Evolutionary conservation across 1,284 basidiomycete genomes (phyloP), one percentile per base, ranked within the genome.

Genomic region (Trametes pubescens): DNA sequence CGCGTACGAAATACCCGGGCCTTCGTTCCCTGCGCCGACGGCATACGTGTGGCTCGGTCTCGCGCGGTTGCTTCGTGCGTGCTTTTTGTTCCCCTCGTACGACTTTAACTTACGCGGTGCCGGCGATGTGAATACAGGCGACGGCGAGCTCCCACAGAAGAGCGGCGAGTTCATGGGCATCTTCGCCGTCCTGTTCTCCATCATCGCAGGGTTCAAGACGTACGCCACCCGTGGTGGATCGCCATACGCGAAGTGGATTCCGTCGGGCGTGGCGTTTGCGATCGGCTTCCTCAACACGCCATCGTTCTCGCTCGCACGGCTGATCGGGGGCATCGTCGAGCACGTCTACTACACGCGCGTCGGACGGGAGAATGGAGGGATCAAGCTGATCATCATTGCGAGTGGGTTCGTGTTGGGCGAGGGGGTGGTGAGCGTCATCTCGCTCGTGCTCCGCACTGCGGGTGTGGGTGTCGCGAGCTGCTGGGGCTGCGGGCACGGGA

Each of bases 401-500:
- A 95, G 92, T 72, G 96, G 96, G 1, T 98, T 99, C 73, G 97
- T 99, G 32, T 82, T 99, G 21, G 96, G 96, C 32, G 96, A 99
- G 82, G 92, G 96, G 1, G 90, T 98, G 44, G 83, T 94, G 26
- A 96, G 94, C 73, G 87, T 99, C 49, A 78, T 96, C 34, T 88
- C 91, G 9, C 82, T 99, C 55, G 75, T 91, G 10, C 77, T 97
- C 66, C 88, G 89, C 69, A 93, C 90, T 46, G 83, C 83, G 47
- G 94, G 94, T 0, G 80, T 93, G 9, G 90, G 88, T 13, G 87
- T 89, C 1, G 79, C 83, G 32, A 96, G 92, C 71, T 99, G 96
- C 76, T 92, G 87, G 83, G 94, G 94, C 9, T 96, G 94, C 74
- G 79, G 82, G 9, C 86, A 87, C 75, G 86, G 93, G 68, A 75